A percentile compares a stretch with the other conserved stretches of the same genome.
phyloP scores from a whole-genome alignment of 2,329 filamentous ascomycete genomes.

The Hansfordia pulvinata region DNA sequence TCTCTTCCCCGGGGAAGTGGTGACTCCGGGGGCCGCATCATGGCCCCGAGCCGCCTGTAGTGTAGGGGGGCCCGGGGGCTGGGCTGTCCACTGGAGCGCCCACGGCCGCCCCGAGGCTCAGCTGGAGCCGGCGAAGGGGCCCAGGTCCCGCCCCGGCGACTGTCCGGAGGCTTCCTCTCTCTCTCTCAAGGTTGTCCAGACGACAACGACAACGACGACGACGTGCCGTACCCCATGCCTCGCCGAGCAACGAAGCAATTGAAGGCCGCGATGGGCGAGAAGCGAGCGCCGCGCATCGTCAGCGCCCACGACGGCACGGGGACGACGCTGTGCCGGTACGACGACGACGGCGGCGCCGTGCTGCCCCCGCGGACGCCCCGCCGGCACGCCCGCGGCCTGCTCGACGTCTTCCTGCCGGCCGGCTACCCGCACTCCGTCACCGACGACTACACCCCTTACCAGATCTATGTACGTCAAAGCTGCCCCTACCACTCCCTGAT shows the following conservation, averaged over 20 bases:
- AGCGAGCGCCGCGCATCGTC: slow-evolving; percentile 7
- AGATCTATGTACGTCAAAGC: slow-evolving; percentile 25
- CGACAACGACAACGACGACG: too few relatives aligned
- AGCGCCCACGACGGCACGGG: slow-evolving; percentile 13
- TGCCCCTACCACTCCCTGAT: neutral
- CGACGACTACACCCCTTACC: slow-evolving; percentile 67
- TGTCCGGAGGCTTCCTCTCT: too few relatives aligned
- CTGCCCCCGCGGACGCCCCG: slow-evolving; percentile 8
- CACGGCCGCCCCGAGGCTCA: too few relatives aligned
- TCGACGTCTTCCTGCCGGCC: slow-evolving; percentile 71
- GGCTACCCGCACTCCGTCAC: slow-evolving; percentile 85
- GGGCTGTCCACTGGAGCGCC: too few relatives aligned
- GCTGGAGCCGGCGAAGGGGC: too few relatives aligned
- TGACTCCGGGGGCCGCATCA: too few relatives aligned
- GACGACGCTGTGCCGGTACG: slow-evolving; percentile 29
- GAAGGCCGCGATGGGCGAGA: slow-evolving; percentile 14
- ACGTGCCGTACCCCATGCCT: too few relatives aligned
- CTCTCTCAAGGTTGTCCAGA: too few relatives aligned
- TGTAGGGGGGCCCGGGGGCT: too few relatives aligned
- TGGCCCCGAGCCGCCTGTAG: too few relatives aligned
- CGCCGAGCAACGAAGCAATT: slow-evolving; percentile 28
- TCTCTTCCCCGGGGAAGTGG: too few relatives aligned
- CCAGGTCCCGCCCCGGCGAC: too few relatives aligned
- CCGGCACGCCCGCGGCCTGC: slow-evolving; percentile 19
- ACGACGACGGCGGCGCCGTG: slow-evolving; percentile 35